Evolutionary conservation across 1,284 basidiomycete genomes (phyloP), one percentile per base, ranked within the genome.

Genomic region (Chalciporus sp.): DNA sequence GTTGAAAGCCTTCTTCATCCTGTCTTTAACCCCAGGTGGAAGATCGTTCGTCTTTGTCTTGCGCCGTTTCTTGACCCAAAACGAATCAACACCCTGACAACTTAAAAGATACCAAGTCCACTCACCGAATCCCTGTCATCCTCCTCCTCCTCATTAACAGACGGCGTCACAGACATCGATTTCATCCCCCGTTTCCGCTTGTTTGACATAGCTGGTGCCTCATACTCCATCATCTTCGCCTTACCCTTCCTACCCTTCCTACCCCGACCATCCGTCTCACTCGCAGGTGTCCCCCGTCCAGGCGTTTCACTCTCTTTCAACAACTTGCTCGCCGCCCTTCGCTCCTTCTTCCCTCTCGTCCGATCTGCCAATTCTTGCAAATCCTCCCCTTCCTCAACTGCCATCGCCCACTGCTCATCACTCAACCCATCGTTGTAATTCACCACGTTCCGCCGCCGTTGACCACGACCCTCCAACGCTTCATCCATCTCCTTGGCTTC

Each of bases 371-470:
- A 73, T 66, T 92, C 89, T 52, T 92, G 84, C 17, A 95, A 73
- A 68, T 96, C 94, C 65, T 94, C 91, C 39, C 91, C 92, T 37
- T 94, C 92, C 66, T 94, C 92, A 51, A 97, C 74, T 33, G 94
- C 93, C 79, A 91, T 83, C 35, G 92, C 84, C 90, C 92, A 98
- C 63, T 96, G 90, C 68, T 98, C 95, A 65, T 98, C 95, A 51
- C 88, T 90, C 49, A 98, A 79, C 17, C 95, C 95, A 68, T 98
- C 96, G 59, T 92, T 95, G 71, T 99, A 99, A 68, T 88, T 90
- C 52, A 99, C 94, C 29, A 90, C 82, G 52, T 85, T 90, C 61
- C 92, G 83, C 54, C 85, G 85, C 54, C 96, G 82, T 67, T 93
- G 88, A 41, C 95, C 94, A 57, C 93, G 85, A 44, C 92, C 92